Evolutionary conservation across 225 moss, liverwort and hornwort genomes (phyloP), one percentile per base, ranked within the genome.

Genomic region (Sphagnum contortum): DNA sequence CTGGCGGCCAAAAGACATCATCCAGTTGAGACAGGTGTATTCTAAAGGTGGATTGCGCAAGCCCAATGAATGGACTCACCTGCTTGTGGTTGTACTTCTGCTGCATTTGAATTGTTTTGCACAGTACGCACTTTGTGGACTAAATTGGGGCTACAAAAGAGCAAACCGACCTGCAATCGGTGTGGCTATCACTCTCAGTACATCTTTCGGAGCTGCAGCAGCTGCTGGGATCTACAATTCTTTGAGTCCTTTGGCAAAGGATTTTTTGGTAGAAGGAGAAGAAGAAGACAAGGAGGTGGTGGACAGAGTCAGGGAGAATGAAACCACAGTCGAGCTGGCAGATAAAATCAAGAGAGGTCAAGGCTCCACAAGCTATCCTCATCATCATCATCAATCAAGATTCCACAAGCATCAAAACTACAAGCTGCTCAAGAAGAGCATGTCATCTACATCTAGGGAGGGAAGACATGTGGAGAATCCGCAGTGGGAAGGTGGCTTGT

Each of bases 91-190:
- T 11, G 79, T 98, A 5, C 65, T 83, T 63, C 85, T 92, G 13
- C 63, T 91, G 72, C 90, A 98, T 9, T 55, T 98, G 64, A 98
- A 98, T 67, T 92, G 92, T 66, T 47, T 90, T 62, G 85, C 79
- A 48, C 93, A 92, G 64, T 98, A 92, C 47, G 87, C 90, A 7
- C 76, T 98, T 4, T 92, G 92, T 62, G 96, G 96, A 6, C 80
- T 98, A 11, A 98, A 98, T 68, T 98, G 96, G 96, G 96, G 96
- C 65, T 98, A 81, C 71, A 82, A 80, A 69, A 89, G 96, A 73
- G 69, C 81, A 8, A 5, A 88, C 10, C 84, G 96, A 63, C 96
- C 96, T 49, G 81, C 87, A 8, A 75, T 89, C 9, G 96, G 92
- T 9, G 96, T 98, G 7, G 96, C 75, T 4, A 14, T 98, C 14